Percentiles rank a stretch among this genome's conserved stretches.
These are phyloP conservation scores for Musa schizocarpa DNA, from an alignment of 176 grass and related monocot genomes.

Conservation along the genomic window DNA sequence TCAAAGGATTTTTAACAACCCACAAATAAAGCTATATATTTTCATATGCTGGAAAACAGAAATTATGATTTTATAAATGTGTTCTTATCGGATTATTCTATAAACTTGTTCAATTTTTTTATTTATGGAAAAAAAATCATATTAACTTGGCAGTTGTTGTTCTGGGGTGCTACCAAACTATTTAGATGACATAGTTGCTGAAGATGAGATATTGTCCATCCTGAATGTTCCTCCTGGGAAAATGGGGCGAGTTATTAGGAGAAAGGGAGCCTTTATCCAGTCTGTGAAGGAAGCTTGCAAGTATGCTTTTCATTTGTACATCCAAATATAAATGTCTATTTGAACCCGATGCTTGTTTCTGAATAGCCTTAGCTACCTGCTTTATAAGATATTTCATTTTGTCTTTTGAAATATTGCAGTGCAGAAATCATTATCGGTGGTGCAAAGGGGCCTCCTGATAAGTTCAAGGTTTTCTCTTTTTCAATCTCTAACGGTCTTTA, in stretches of 20 bases:
- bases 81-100: too few relatives aligned
- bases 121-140: background rate
- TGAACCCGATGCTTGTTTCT: background rate
- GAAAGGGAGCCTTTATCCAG: slow-evolving; percentile 65
- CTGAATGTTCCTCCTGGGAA: slow-evolving; percentile 87
- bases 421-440: slow-evolving; percentile 87
- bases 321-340: background rate
- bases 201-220: slow-evolving; percentile 72
- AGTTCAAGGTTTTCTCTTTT: slow-evolving; percentile 25
- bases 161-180: background rate
- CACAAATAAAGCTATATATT: too few relatives aligned
- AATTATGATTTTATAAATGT: too few relatives aligned
- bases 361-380: background rate
- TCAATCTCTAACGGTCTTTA: background rate
- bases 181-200: slow-evolving; percentile 47
- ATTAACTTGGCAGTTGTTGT: background rate
- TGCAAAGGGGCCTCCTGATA: slow-evolving; percentile 80
- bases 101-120: background rate
- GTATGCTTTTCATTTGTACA: slow-evolving; percentile 41
- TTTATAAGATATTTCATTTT: slow-evolving; percentile 10
- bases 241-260: slow-evolving; percentile 90
- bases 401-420: slow-evolving; percentile 30
- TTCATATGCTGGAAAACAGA: too few relatives aligned
- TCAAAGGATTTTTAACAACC: too few relatives aligned
- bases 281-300: slow-evolving; percentile 82